Base-by-base conservation (phyloP, 2,329 filamentous ascomycete genomes). In the Remersonia thermophila region DNA sequence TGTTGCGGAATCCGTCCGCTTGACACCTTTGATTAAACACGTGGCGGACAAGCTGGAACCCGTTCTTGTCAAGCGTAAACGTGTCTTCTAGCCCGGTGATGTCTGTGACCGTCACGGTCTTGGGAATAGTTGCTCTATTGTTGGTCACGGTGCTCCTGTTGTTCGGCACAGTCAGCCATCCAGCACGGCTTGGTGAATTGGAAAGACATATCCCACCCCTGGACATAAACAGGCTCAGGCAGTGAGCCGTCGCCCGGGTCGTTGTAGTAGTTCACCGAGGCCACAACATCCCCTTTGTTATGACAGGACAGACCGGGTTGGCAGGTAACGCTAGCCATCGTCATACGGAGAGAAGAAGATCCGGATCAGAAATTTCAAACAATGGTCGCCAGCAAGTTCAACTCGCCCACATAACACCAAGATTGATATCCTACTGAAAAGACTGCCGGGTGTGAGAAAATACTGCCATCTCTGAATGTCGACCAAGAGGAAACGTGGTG, bases 51-150 rank as follows among this genome's bases (percentile, higher is more conserved):
- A 51, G 43, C 35, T 63, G 60, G 44, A 66, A 66, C 1, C 62
- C 63, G 40, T 64, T 53, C 37, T 39, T 47, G 45, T 66, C 61
- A 26, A 66, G 58, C 1, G 55, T 56, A 51, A 60, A 66, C 16
- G 51, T 46, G 39, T 48, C 47, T 35, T 65, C 61, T 8, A 57
- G 49, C 13, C 61, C 63, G 17, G 53, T 56, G 20, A 67, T 49
- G 41, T 66, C 63, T 3, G 45, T 48, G n/a, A 51, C 60, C 51
- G 27, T 69, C 62, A 48, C 81, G 55, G 17, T 45, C 29, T 31
- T 46, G 38, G 49, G 46, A 35, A 33, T 46, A 45, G 6, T 50
- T 37, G 42, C 43, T 31, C 35, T 38, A 12, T 20, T 16, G 20
- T 23, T 23, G 5, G 20, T 23, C 9, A 23, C 20, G 5, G 20